phyloP scores from a whole-genome alignment of 2,329 filamentous ascomycete genomes.

The Tolypocladium tropicale region DNA sequence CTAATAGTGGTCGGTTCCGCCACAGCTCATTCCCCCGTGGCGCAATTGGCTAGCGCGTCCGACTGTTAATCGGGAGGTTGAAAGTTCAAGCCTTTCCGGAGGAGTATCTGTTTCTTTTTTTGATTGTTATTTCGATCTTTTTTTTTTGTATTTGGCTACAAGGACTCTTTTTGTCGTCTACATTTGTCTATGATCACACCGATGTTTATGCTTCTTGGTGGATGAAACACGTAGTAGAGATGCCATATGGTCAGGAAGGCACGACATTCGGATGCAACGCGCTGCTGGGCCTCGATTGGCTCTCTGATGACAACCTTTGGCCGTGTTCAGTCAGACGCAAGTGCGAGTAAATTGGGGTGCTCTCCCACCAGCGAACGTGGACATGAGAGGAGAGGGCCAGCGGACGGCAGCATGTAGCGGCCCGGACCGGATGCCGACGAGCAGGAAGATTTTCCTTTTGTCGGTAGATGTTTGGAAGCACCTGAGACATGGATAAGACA shows the following conservation, averaged over 20 bases:
- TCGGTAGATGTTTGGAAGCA: neutral
- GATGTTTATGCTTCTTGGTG: neutral
- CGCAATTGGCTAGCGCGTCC: conserved; percentile 45
- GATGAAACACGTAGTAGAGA: neutral
- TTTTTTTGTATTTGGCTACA: neutral
- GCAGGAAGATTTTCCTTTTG: neutral
- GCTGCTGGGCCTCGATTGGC: too few species aligned
- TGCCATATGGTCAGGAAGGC: neutral
- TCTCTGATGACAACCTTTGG: too few species aligned
- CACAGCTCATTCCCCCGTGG: neutral
- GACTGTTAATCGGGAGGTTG: conserved; percentile 40
- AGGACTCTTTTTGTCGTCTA: too few species aligned
- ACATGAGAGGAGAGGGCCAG: neutral
- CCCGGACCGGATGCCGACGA: neutral
- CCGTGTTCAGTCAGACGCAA: too few species aligned
- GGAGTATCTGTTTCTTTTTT: conserved; percentile 1
- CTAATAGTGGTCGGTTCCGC: neutral
- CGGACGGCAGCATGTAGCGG: neutral
- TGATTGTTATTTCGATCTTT: neutral
- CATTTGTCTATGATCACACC: too few species aligned
- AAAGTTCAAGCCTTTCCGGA: conserved; percentile 12
- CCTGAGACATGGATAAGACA: neutral
- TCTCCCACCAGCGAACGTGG: neutral
- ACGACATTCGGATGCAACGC: too few species aligned
- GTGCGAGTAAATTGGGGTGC: neutral